Conservation (phyloP, 371 early-diverging fungal species). For the Nematocida parisii region DNA sequence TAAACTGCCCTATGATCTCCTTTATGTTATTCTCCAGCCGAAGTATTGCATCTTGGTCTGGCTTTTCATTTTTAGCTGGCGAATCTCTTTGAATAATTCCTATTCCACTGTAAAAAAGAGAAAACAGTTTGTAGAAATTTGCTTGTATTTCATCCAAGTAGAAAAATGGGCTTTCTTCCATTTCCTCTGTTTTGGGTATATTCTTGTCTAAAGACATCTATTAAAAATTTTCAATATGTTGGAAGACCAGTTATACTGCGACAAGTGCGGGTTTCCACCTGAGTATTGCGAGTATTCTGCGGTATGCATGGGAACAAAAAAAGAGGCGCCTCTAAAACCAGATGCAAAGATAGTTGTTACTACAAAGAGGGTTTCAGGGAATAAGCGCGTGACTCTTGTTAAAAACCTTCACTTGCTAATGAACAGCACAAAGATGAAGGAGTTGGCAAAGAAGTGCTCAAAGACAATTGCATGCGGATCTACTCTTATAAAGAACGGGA, state of each 20-base stretch:
- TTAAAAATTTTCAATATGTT: constrained; percentile 19
- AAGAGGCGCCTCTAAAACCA: constrained; percentile 7
- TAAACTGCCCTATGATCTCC: constrained; percentile 54
- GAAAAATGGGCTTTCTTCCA: constrained; percentile 19
- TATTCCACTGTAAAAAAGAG: constrained; percentile 53
- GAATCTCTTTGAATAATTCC: constrained; percentile 56
- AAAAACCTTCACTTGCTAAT: constrained; percentile 37
- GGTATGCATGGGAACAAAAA: constrained; percentile 27
- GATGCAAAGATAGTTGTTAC: constrained; percentile 43
- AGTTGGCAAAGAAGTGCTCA: constrained; percentile 40
- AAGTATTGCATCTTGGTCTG: constrained; percentile 14
- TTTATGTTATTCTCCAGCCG: constrained; percentile 33
- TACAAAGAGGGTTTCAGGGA: constrained; percentile 54
- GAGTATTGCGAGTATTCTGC: constrained; percentile 56
- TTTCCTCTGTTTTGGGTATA: not conserved
- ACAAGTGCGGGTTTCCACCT: constrained; percentile 53
- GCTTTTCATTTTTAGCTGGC: not conserved
- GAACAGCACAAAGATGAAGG: constrained; percentile 15
- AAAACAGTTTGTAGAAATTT: constrained; percentile 42
- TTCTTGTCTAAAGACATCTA: not conserved
- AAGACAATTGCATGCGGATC: constrained; percentile 58
- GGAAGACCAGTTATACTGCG: constrained; percentile 40
- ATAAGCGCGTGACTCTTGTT: constrained; percentile 55
- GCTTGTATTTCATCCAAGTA: constrained; percentile 40
- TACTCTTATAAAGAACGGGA: constrained; percentile 48